Conservation (phyloP, 495 filamentous ascomycete species). For the Collariella sp. region DNA sequence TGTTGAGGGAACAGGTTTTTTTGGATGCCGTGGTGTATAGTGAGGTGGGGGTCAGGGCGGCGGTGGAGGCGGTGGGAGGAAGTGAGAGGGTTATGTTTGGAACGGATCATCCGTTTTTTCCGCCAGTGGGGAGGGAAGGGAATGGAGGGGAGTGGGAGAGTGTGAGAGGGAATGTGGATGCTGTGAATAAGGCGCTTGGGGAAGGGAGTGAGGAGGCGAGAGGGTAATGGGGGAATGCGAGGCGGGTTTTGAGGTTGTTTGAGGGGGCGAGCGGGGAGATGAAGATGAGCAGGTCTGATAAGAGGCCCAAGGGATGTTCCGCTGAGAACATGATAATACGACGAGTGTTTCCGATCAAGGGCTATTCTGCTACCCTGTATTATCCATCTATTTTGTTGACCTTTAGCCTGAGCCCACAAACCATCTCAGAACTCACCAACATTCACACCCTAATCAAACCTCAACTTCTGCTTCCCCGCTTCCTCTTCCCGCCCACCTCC, state of each 20-base stretch:
- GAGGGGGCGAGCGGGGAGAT: conserved; percentile 28
- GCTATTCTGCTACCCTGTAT: not conserved
- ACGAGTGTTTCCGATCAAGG: no score
- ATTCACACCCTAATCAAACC: not conserved
- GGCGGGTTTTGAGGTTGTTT: conserved; percentile 51
- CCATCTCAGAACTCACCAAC: not conserved
- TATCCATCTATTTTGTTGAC: not conserved
- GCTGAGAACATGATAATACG: no score
- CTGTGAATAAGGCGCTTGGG: conserved; percentile 54
- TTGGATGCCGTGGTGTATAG: conserved; percentile 85
- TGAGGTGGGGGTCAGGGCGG: conserved; percentile 64
- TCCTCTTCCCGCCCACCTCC: conserved; percentile 73
- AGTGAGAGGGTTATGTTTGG: conserved; percentile 70
- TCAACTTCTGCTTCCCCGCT: conserved; percentile 50
- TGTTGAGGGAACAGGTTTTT: conserved; percentile 78
- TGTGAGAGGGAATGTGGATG: conserved; percentile 66
- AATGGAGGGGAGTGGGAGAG: conserved; percentile 67
- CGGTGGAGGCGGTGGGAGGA: conserved; percentile 55
- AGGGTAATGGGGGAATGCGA: conserved; percentile 64
- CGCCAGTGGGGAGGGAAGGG: conserved; percentile 54
- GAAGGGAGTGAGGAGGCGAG: conserved; percentile 40
- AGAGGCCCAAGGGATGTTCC: no score
- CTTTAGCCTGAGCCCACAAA: not conserved
- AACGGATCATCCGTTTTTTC: conserved; percentile 94
- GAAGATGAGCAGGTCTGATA: not conserved